These are phyloP conservation scores for Falciphora oryzae DNA, from an alignment of 2,329 filamentous ascomycete genomes.

Conservation along the genomic window DNA sequence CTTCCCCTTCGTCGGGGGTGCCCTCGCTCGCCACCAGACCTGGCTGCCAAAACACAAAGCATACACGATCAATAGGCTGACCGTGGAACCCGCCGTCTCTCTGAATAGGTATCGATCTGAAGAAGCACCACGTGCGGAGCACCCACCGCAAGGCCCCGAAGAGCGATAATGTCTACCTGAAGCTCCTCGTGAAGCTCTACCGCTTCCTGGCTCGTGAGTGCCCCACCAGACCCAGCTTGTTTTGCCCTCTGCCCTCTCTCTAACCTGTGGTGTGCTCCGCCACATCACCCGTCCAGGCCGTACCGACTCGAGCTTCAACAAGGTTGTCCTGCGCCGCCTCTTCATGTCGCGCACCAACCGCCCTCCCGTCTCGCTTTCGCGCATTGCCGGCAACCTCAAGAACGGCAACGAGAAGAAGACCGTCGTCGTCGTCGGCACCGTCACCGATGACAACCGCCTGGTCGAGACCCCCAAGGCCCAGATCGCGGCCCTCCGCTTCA, in stretches of 20 bases:
- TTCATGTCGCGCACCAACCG: constrained; percentile 99
- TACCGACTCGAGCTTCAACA: constrained; percentile 98
- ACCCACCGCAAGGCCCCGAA: constrained; percentile 91
- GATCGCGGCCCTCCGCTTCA: constrained; percentile 94
- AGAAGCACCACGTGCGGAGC: constrained; percentile 62
- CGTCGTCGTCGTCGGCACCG: constrained; percentile 86
- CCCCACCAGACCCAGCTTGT: constrained; percentile 10
- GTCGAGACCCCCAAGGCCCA: constrained; percentile 86
- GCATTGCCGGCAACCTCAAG: constrained; percentile 68
- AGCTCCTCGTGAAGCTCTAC: constrained; percentile 97
- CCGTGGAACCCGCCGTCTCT: constrained; percentile 36
- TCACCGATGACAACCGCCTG: constrained; percentile 97
- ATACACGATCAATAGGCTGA: constrained; percentile 60
- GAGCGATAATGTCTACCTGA: constrained; percentile 97
- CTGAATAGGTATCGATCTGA: constrained; percentile 64
- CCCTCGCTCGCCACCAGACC: background rate
- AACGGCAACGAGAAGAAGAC: constrained; percentile 71
- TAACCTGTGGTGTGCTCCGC: background rate
- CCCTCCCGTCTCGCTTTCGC: constrained; percentile 87
- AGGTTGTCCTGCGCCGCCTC: constrained; percentile 92
- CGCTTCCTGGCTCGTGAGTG: constrained; percentile 90
- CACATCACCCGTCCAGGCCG: constrained; percentile 57
- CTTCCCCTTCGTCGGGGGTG: background rate
- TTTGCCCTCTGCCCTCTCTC: background rate
- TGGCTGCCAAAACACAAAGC: constrained; percentile 32